These are phyloP conservation scores for Halenospora varia DNA, from an alignment of 495 filamentous ascomycete genomes.

Conservation along the genomic window DNA sequence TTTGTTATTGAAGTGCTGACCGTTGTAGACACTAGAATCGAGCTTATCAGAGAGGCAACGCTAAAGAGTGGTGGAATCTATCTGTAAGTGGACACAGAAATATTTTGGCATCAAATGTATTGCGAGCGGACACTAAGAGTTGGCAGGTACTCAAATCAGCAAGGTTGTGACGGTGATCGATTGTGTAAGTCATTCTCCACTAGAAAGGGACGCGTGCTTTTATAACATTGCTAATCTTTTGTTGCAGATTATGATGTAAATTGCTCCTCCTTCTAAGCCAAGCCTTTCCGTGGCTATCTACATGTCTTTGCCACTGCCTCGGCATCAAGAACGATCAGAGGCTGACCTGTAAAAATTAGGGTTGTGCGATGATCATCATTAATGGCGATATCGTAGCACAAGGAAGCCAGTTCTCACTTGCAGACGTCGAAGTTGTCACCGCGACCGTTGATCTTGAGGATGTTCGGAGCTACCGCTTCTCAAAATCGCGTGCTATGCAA, in stretches of 20 bases:
- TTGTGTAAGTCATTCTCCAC: too few species aligned
- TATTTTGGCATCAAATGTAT: too few species aligned
- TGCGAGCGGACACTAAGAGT: too few species aligned
- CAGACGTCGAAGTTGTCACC: conserved; percentile 78
- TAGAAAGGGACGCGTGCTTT: too few species aligned
- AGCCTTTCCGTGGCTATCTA: too few species aligned
- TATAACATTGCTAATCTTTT: conserved; percentile 22
- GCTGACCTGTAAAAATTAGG: too few species aligned
- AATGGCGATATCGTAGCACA: conserved; percentile 65
- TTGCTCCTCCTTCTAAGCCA: too few species aligned
- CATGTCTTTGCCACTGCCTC: not conserved
- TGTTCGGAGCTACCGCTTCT: conserved; percentile 35
- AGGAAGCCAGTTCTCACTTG: conserved; percentile 61
- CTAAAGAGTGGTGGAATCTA: conserved; percentile 69
- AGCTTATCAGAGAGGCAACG: conserved; percentile 75
- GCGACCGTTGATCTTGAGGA: conserved; percentile 71
- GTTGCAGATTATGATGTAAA: not conserved
- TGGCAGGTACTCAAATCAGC: conserved; percentile 66
- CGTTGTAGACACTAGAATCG: conserved; percentile 64
- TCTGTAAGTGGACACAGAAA: too few species aligned
- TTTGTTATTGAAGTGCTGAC: too few species aligned
- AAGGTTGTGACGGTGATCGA: conserved; percentile 70
- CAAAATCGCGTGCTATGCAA: conserved; percentile 37
- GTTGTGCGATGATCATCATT: conserved; percentile 71
- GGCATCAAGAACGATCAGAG: too few species aligned